Percentiles rank a stretch among this genome's conserved stretches.
These are phyloP conservation scores for Akanthomyces muscarius DNA, from an alignment of 2,329 filamentous ascomycete genomes.

Conservation along the genomic window DNA sequence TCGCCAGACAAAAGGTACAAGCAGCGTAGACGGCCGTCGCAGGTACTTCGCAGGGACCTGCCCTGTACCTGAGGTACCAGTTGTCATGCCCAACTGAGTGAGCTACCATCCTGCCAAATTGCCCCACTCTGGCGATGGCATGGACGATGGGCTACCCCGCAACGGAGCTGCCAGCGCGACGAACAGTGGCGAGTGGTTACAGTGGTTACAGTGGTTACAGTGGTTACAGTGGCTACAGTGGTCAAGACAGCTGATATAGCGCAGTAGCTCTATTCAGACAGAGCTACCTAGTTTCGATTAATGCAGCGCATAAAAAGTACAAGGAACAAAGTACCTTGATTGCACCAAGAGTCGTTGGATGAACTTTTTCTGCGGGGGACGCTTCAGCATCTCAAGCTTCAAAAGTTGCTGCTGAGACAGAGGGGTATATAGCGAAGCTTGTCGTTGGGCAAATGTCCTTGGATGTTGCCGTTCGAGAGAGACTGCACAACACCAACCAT, in stretches of 20 bases:
- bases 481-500: neutral
- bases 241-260: neutral
- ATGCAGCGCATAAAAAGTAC: neutral
- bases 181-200: neutral
- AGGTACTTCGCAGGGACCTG: neutral
- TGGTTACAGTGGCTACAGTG: neutral
- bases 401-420: neutral
- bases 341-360: neutral
- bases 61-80: constrained; percentile 1
- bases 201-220: neutral
- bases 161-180: neutral
- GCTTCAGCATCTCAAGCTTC: neutral
- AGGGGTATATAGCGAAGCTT: neutral
- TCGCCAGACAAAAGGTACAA: neutral
- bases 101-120: neutral
- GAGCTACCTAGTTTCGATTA: neutral
- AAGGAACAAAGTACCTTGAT: neutral
- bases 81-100: neutral
- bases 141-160: constrained; percentile 16
- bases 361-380: neutral
- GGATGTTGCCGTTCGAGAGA: neutral
- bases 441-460: neutral
- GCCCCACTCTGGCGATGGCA: constrained; percentile 12
- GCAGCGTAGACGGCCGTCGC: neutral
- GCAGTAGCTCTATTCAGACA: neutral